phyloP scores from a whole-genome alignment of 2,329 filamentous ascomycete genomes.

The Alternaria rosae region DNA sequence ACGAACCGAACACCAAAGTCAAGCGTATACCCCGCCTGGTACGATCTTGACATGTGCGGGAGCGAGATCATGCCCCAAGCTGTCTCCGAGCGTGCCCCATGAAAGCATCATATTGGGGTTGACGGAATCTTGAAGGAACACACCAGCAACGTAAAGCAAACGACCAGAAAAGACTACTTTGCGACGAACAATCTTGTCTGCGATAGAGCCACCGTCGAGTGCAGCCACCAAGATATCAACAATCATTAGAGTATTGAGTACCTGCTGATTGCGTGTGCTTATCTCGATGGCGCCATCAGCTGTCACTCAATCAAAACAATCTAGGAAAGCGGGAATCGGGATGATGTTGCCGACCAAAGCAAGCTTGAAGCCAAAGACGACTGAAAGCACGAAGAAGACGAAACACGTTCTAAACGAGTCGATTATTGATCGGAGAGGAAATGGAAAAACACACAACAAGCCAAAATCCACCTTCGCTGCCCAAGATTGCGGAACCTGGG shows the following conservation, averaged over 20 bases:
- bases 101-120: not conserved
- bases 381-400: not conserved
- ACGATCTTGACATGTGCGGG: not conserved
- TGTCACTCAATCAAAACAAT: not conserved
- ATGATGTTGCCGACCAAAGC: not conserved
- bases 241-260: not conserved
- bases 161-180: not conserved
- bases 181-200: not conserved
- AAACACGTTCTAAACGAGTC: not conserved
- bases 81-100: not conserved
- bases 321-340: not conserved
- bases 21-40: not conserved
- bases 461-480: not conserved
- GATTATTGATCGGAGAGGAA: not conserved
- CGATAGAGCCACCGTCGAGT: not conserved
- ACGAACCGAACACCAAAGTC: not conserved
- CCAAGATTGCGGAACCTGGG: not conserved
- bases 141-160: not conserved
- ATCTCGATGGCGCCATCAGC: not conserved
- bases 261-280: not conserved
- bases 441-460: not conserved
- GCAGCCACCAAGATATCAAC: not conserved
- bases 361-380: not conserved
- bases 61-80: not conserved
- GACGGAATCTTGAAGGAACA: not conserved